Evolutionary conservation across 805 yeast species (phyloP), one percentile per base, ranked within the genome.

Genomic region (Limtongia smithiae): DNA sequence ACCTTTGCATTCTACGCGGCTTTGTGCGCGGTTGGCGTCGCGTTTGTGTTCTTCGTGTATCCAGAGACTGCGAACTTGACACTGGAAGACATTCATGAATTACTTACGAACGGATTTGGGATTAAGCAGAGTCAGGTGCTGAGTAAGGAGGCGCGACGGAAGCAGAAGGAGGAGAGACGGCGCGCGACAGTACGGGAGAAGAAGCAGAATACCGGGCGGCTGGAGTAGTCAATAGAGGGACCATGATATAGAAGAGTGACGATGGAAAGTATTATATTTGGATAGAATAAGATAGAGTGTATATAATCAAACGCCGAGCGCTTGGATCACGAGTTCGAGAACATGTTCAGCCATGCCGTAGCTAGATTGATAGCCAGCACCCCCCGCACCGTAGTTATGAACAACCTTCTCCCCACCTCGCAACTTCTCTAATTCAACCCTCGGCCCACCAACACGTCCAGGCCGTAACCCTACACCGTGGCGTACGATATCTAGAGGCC

Each of bases 41-140:
- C 86, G 2, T 81, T 87, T 64, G 85, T 85, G 32, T 84, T 72
- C 71, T 83, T 89, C 76, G 81, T 88, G 63, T 86, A 89, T 62
- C 97, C 97, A 25, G 98, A 91, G 70, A 79, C 94, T 37, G 80
- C 95, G 1, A 93, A 93, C 40, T 76, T 91, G 64, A 89, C 86
- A 61, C 74, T 91, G 51, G 98, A 93, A 68, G 97, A 91, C 70
- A 86, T 94, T 41, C 94, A 90, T 61, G 76, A 78, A 46, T 75
- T 91, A 17, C 75, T 91, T 57, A 74, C 82, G 33, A 85, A 82
- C 54, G 97, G 97, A 1, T 91, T 91, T 74, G 85, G 86, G 60
- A 86, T 93, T 57, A 82, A 79, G 61, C 78, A 78, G 37, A 79
- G 86, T 1, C 67, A 75, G 54, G 70, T 68, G 42, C 63, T 82